phyloP scores from a whole-genome alignment of 495 filamentous ascomycete genomes.

The Xylaria curta region DNA sequence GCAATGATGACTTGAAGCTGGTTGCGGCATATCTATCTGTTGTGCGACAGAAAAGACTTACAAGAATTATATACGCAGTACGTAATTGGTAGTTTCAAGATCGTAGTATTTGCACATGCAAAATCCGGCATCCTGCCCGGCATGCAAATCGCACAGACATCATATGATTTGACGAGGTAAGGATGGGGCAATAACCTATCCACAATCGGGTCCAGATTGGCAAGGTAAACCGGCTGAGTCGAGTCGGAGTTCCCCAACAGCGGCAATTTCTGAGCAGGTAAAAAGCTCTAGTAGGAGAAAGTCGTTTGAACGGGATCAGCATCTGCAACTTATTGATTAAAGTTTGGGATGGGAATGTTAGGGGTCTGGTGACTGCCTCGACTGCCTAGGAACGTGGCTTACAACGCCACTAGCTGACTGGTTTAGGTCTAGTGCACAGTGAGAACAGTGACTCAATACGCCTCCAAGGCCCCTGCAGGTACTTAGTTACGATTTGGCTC shows the following conservation, averaged over 20 bases:
- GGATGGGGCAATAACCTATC: neutral
- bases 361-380: constrained; percentile 6
- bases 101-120: neutral
- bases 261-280: neutral
- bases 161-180: neutral
- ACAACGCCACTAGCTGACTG: neutral
- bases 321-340: neutral
- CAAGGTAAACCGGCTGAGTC: neutral
- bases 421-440: neutral
- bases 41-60: neutral
- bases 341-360: neutral
- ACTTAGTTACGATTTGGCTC: neutral
- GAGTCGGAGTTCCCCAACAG: constrained; percentile 1
- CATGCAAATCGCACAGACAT: neutral
- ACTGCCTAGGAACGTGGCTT: neutral
- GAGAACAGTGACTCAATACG: neutral
- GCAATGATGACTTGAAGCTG: neutral
- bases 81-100: neutral
- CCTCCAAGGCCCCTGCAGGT: neutral
- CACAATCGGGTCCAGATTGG: too few species aligned
- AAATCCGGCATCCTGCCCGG: neutral
- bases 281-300: too few species aligned
- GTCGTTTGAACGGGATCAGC: neutral
- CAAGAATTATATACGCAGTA: neutral
- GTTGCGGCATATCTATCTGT: neutral